Evolutionary conservation across 1,139 yeast species (phyloP).

Genomic region (Meyerozyma sp.): DNA sequence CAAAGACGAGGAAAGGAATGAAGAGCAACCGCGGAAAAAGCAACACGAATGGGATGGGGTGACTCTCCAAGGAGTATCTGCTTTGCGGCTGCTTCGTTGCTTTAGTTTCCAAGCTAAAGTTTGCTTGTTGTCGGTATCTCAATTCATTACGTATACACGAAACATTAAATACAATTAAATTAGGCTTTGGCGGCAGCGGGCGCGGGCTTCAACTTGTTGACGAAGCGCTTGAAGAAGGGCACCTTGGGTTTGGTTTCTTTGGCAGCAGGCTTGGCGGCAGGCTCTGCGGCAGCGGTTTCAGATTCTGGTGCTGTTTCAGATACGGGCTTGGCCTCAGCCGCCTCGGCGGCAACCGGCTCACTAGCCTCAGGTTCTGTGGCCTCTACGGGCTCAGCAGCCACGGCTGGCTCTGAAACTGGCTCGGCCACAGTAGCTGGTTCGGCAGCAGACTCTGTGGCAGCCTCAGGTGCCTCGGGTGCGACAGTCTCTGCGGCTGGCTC

Average conservation of each 20-base stretch:
- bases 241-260: conserved; percentile 26
- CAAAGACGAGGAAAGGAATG: background rate
- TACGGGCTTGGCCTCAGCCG: conserved; percentile 4
- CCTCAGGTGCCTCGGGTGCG: conserved; percentile 3
- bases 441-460: conserved; percentile 1
- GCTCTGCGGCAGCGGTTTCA: conserved; percentile 16
- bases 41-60: no score
- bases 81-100: no score
- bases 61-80: no score
- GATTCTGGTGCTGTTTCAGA: conserved; percentile 10
- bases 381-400: background rate
- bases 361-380: background rate
- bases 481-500: conserved; percentile 3
- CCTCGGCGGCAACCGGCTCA: background rate
- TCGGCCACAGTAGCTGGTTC: conserved; percentile 5
- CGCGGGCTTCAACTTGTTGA: conserved; percentile 40
- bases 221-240: conserved; percentile 44
- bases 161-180: background rate
- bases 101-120: no score
- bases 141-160: background rate
- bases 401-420: conserved; percentile 5
- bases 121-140: no score
- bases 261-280: conserved; percentile 23
- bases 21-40: no score
- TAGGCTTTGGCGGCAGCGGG: conserved; percentile 21